Base-by-base conservation (phyloP, 257 asterid species). In the Penstemon newberryi region DNA sequence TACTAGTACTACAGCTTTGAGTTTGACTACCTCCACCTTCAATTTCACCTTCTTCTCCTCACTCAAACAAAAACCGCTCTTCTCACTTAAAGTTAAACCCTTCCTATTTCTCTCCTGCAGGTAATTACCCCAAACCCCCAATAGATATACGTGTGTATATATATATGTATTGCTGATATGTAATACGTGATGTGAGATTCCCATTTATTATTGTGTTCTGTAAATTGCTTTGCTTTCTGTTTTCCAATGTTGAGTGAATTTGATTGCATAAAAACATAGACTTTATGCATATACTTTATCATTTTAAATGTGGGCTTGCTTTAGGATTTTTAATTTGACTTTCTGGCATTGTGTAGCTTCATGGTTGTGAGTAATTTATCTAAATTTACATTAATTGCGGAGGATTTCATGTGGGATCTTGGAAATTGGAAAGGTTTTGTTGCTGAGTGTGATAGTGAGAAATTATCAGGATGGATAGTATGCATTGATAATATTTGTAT, bases 51-150 rank as follows among this genome's bases (percentile, higher is more conserved):
- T 57, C 75, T 47, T 57, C 75, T 47, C 13, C 10, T 36, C 8
- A 44, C 51, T 47, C 51, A 50, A 70, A 54, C 5, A 8, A 40
- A 60, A 68, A 10, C 56, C 64, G 37, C 66, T 59, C 39, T 43
- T 63, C 66, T 61, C 70, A 12, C 19, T 66, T 25, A 5, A 70
- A 5, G 67, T 66, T 25, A 5, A 70, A 5, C 70, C 65, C 61
- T 9, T 56, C n/a, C 10, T 25, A 44, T 41, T 46, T 47, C 53
- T 69, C 72, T 74, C 75, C 66, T 67, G 51, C 59, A 77, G 85
- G 85, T 81, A 74, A 43, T 66, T 65, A n/a, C 50, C 43, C 11
- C 5, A 42, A 4, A 64, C 13, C 40, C 43, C 36, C 50, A 0
- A 5, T 41, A 7, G 3, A 60, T 60, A 41, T 15, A 15, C 18